Base-by-base conservation (phyloP, 257 asterid species). In the Gentiana dahurica region DNA sequence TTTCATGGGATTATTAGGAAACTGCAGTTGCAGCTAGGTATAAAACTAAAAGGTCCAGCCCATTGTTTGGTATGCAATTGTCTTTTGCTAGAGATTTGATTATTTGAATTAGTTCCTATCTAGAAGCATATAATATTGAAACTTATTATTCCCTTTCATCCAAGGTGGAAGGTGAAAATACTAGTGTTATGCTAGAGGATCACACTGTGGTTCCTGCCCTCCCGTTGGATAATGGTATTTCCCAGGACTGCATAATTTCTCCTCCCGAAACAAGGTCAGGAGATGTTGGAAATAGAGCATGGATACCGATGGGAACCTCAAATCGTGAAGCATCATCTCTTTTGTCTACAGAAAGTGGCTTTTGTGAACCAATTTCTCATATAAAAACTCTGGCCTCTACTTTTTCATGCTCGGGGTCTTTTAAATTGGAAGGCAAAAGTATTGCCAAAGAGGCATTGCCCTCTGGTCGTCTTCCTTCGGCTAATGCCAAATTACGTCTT, bases 381-480 rank as follows among this genome's bases (percentile, higher is more conserved):
- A 2, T 78, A 56, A 95, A 91, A 73, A 85, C 85, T 79, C 95
- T 96, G 13, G 80, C 77, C 69, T 95, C 85, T 66, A 87, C 87
- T 96, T 85, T 91, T 72, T 89, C 92, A 46, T 92, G 96, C 24
- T 91, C 96, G 98, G 96, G 81, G 68, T 57, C 85, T 61, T 81
- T 79, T 73, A 77, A 87, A 65, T 72, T 83, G 83, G 94, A 91
- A 72, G 69, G 81, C 33, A 85, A 75, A 74, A 79, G 86, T 68
- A 81, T 91, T 60, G 98, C 87, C 68, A 80, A 77, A 76, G 98
- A 91, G 57, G 98, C 98, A 52, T 73, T 91, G 70, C 81, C 78
- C 63, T 78, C 95, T 57, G 95, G 95, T 36, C 95, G 98, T 60
- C 96, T 91, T 73, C 98, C 98, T 65, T 77, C 85, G 71, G 98